A percentile compares a stretch with the other conserved stretches of the same genome.
Conservation (phyloP, 2,329 filamentous ascomycete species). For the Colletotrichum gigasporum region DNA sequence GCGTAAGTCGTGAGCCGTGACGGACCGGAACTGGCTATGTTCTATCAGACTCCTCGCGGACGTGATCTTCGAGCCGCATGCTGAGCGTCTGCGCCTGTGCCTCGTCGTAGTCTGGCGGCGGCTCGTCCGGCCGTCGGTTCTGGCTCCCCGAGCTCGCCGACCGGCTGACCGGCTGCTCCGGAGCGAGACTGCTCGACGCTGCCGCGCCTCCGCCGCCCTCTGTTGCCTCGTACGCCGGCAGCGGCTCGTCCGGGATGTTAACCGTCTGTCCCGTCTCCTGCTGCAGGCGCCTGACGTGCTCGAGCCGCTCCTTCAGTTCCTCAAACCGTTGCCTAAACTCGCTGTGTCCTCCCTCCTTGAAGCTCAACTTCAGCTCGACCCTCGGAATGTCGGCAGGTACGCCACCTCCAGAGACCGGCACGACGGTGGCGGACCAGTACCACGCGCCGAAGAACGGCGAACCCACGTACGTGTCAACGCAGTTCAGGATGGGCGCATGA, state of each 20-base stretch:
- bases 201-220: conserved; percentile 40
- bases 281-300: conserved; percentile 81
- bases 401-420: conserved; percentile 84
- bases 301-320: conserved; percentile 82
- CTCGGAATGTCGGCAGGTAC: conserved; percentile 78
- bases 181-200: conserved; percentile 41
- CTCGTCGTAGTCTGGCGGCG: conserved; percentile 92
- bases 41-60: conserved; percentile 77
- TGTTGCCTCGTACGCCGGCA: conserved; percentile 84
- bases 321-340: conserved; percentile 89
- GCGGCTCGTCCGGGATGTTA: conserved; percentile 81
- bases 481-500: conserved; percentile 85
- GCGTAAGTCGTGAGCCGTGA: conserved; percentile 21
- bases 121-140: conserved; percentile 69
- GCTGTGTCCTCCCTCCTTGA: conserved; percentile 94
- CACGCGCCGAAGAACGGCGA: conserved; percentile 95
- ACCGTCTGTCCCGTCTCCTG: conserved; percentile 71
- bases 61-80: conserved; percentile 72
- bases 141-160: conserved; percentile 49
- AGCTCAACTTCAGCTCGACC: conserved; percentile 85
- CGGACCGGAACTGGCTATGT: conserved; percentile 42
- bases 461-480: conserved; percentile 85
- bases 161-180: conserved; percentile 40
- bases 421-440: conserved; percentile 84
- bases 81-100: conserved; percentile 77